phyloP scores from a whole-genome alignment of 441 rosid genomes.

The Melastoma candidum region DNA sequence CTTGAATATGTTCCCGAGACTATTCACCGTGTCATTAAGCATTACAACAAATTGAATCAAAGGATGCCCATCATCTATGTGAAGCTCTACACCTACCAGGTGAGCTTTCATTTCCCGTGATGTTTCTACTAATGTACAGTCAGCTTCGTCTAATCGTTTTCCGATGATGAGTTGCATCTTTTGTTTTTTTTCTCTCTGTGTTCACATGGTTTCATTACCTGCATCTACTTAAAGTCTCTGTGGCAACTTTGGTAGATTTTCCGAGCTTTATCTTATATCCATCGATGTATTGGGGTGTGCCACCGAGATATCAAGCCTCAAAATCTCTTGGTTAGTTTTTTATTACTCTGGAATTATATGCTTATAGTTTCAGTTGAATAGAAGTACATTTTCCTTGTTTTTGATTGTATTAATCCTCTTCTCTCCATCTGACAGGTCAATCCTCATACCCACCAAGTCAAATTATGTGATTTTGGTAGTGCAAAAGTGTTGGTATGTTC shows the following conservation, averaged over 20 bases:
- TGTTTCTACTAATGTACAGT: no score
- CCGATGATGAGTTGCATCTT: not conserved
- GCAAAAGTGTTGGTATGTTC: constrained; percentile 82
- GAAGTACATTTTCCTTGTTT: no score
- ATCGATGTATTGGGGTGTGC: constrained; percentile 50
- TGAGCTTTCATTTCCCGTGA: constrained; percentile 5
- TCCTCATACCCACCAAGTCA: constrained; percentile 70
- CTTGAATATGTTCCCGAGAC: constrained; percentile 78
- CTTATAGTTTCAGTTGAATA: no score
- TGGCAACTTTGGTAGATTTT: constrained; percentile 43
- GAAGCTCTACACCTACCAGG: constrained; percentile 79
- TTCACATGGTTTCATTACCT: not conserved
- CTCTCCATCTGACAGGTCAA: constrained; percentile 40
- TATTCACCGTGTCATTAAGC: constrained; percentile 60
- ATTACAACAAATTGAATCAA: constrained; percentile 53
- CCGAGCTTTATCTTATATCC: constrained; percentile 58
- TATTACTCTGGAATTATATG: not conserved
- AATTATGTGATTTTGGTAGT: constrained; percentile 89
- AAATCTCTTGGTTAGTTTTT: constrained; percentile 54
- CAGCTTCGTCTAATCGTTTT: no score
- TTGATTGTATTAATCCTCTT: no score
- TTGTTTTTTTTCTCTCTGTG: not conserved
- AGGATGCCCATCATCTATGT: constrained; percentile 57
- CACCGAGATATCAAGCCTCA: constrained; percentile 94
- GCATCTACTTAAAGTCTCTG: not conserved